Evolutionary conservation across 768 basidiomycete genomes (phyloP), one percentile per base, ranked within the genome.

Genomic region (Phaeotremella skinneri): DNA sequence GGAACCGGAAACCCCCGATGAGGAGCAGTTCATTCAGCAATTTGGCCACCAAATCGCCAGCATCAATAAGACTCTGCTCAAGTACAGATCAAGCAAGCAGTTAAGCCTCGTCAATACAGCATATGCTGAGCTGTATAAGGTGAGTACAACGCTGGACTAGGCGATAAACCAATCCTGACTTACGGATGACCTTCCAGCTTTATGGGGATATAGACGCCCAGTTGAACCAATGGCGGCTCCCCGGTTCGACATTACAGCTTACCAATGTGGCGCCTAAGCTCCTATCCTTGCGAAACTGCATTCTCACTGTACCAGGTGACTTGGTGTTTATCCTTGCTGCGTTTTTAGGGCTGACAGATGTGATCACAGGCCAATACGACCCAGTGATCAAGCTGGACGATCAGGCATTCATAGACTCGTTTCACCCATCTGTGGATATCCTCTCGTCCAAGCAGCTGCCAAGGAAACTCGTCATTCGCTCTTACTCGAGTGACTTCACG

Each of bases 271-370:
- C 76, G 6, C 76, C 76, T 2, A 63, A 60, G 29, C 50, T 77
- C 29, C 58, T 73, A 0, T 58, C 65, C 2, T 37, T 77, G 14
- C 51, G 72, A 52, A 72, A 75, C 29, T 70, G 69, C 43, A 63
- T 72, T 26, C 37, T 77, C 34, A 75, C 69, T 11, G 74, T 77
- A 5, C 76, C 76, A 21, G 75, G 75, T 65, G 37, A 60, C 59
- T 65, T 54, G 16, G 42, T 52, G 26, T 26, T 25, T 9, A n/a
- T 26, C 0, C 49, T 45, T 5, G 41, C 48, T 55, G 54, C 66
- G 5, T 39, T 9, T 20, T 21, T 23, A 6, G 23, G 23, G 23
- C 7, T 14, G 6, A 11, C 23, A 23, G 7, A 45, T 14, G 6
- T 45, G 43, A 11, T 11, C 34, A 6, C 45, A 73, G 72, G 72